Evolutionary conservation across 352 stramenopile genomes (phyloP).

Genomic region (Phytophthora sp.): DNA sequence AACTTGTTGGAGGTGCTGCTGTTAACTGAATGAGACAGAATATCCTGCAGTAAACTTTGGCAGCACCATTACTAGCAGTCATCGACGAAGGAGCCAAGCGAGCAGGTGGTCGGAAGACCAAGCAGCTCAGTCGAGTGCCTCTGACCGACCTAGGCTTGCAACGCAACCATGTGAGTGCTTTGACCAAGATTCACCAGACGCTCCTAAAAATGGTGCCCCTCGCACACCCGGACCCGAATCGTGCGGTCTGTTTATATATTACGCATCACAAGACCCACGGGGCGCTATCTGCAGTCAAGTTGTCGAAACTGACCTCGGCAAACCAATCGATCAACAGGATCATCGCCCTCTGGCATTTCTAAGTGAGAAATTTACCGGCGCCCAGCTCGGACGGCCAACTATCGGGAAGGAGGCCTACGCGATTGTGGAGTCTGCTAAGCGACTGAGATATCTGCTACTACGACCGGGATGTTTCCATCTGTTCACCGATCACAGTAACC

Average conservation of each 20-base stretch:
- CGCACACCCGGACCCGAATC: not conserved
- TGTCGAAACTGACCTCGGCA: not conserved
- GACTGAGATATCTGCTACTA: conserved; percentile 24
- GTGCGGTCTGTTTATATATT: conserved; percentile 1
- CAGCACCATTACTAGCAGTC: not conserved
- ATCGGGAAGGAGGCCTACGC: conserved; percentile 28
- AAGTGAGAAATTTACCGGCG: conserved; percentile 8
- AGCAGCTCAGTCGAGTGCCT: not conserved
- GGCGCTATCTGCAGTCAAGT: not conserved
- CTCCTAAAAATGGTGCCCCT: conserved; percentile 8
- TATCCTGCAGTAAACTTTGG: conserved; percentile 3
- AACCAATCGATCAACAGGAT: conserved; percentile 1
- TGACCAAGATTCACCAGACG: not conserved
- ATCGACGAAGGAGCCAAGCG: not conserved
- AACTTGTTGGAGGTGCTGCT: not conserved
- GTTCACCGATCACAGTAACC: conserved; percentile 31
- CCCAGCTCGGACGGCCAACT: too few species aligned
- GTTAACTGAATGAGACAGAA: conserved; percentile 20
- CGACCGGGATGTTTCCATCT: conserved; percentile 23
- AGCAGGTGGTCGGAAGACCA: conserved; percentile 2
- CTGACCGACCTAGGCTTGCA: not conserved
- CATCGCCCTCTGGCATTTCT: conserved; percentile 12
- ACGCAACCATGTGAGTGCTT: not conserved
- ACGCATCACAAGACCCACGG: conserved; percentile 13
- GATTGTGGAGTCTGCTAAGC: conserved; percentile 13